These are phyloP conservation scores for Saccharum spontaneum DNA, from an alignment of 176 grass and related monocot species.

Conservation along the genomic window DNA sequence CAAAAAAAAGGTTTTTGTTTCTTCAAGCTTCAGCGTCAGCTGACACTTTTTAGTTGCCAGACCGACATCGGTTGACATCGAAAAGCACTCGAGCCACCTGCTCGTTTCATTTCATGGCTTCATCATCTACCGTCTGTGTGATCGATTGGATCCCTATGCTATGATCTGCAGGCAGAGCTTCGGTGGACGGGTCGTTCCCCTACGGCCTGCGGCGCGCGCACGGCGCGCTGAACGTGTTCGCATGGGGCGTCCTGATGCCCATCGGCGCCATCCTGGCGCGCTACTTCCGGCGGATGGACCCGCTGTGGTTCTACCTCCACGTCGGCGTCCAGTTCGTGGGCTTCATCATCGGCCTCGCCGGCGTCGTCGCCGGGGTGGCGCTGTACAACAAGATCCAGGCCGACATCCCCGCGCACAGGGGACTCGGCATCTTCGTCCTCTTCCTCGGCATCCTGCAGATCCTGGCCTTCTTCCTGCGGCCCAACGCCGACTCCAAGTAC, in stretches of 20 bases:
- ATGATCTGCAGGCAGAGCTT: conserved; percentile 51
- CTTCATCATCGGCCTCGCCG: conserved; percentile 84
- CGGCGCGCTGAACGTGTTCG: conserved; percentile 77
- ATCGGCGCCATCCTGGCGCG: conserved; percentile 87
- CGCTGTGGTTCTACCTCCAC: conserved; percentile 94
- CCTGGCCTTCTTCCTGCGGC: conserved; percentile 67
- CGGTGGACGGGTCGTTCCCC: conserved; percentile 53
- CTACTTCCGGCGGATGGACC: conserved; percentile 70
- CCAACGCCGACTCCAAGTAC: conserved; percentile 68
- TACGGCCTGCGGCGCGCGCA: conserved; percentile 67
- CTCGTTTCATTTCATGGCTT: too few relatives aligned
- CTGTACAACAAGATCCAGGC: conserved; percentile 83
- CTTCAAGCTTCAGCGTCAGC: conserved; percentile 36
- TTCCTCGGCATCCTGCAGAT: conserved; percentile 85
- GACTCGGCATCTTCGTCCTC: conserved; percentile 89
- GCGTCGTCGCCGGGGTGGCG: conserved; percentile 70
- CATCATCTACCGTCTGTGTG: too few relatives aligned
- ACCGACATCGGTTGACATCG: conserved; percentile 37
- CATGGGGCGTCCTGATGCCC: conserved; percentile 84
- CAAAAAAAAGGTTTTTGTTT: conserved; percentile 24
- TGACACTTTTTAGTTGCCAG: conserved; percentile 34
- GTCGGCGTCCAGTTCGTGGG: conserved; percentile 64
- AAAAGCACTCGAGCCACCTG: background rate
- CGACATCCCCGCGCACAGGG: conserved; percentile 71
- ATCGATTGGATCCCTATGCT: too few relatives aligned